Evolutionary conservation across 805 yeast species (phyloP), one percentile per base, ranked within the genome.

Genomic region (Metschnikowia amazonensis): DNA sequence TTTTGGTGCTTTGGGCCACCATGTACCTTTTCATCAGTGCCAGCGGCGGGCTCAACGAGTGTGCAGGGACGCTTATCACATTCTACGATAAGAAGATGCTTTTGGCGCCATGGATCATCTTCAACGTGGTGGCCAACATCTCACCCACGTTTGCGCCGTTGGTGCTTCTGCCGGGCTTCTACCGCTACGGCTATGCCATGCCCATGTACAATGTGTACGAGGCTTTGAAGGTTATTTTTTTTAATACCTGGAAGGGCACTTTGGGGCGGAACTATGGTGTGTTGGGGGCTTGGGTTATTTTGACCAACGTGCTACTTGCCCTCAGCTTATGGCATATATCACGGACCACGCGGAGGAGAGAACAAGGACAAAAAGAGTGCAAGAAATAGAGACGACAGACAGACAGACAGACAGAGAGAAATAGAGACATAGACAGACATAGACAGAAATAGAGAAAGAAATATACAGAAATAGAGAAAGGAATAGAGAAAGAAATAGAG

Each of bases 191-290:
- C 1, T 67, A 68, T 49, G 69, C 67, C 10, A 46, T 66, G 51
- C 72, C 71, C 3, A 64, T 67, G 67, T 59, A 50, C 49, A 64
- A 65, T 39, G 55, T 60, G 0, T 66, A 59, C 38, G 66, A 64
- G 42, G 58, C 62, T 1, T 53, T 64, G 44, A 63, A 59, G 46
- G 69, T 67, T 16, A 60, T 66, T 6, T 64, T 66, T 43, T 67
- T 65, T 39, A 44, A 66, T 44, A 64, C 69, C 2, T 63, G 63
- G 60, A 65, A 63, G 50, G 68, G 67, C 3, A 43, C 55, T 5
- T 44, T 66, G 42, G 71, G 69, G 1, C 56, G 65, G 28, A 56
- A 63, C 42, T 51, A 63, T 20, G 72, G 64, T 0, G 44, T 66
- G 1, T 47, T 66, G 48, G 57, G 55, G 2, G 56, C 51, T 1